Conservation (phyloP, 441 rosid species). For the Mallotus repandus region DNA sequence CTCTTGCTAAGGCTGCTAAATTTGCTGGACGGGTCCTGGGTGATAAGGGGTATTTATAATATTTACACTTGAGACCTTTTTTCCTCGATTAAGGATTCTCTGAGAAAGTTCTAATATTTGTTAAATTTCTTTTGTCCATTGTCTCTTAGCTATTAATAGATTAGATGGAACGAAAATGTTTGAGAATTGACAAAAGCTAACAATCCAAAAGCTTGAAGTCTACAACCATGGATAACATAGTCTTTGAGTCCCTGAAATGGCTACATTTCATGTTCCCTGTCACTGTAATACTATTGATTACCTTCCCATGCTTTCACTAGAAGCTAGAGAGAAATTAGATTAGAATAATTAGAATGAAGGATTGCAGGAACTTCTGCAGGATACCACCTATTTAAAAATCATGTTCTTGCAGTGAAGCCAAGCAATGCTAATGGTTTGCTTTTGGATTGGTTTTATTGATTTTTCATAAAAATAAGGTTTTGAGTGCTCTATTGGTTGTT, state of each 20-base stretch:
- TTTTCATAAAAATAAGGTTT: too few relatives aligned
- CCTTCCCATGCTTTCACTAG: neutral
- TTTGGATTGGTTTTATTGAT: too few relatives aligned
- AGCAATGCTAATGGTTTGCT: neutral
- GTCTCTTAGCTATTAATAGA: too few relatives aligned
- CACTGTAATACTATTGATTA: neutral
- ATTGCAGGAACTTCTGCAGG: neutral
- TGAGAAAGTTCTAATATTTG: neutral
- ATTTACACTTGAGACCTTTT: neutral
- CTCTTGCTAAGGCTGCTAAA: slow-evolving; percentile 8
- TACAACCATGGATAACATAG: too few relatives aligned
- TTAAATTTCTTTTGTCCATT: neutral
- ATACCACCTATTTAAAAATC: too few relatives aligned
- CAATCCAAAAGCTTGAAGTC: too few relatives aligned
- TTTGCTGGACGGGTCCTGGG: slow-evolving; percentile 8
- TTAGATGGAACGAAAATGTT: too few relatives aligned
- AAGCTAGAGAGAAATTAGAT: neutral
- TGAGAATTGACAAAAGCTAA: too few relatives aligned
- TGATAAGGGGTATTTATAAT: neutral
- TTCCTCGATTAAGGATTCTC: neutral
- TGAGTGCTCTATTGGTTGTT: neutral
- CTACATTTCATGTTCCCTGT: neutral
- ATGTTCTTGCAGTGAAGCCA: too few relatives aligned
- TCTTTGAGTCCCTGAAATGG: neutral
- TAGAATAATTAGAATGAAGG: neutral